Conservation (phyloP, 768 basidiomycete genomes). For the Cystofilobasidium bisporidii region DNA sequence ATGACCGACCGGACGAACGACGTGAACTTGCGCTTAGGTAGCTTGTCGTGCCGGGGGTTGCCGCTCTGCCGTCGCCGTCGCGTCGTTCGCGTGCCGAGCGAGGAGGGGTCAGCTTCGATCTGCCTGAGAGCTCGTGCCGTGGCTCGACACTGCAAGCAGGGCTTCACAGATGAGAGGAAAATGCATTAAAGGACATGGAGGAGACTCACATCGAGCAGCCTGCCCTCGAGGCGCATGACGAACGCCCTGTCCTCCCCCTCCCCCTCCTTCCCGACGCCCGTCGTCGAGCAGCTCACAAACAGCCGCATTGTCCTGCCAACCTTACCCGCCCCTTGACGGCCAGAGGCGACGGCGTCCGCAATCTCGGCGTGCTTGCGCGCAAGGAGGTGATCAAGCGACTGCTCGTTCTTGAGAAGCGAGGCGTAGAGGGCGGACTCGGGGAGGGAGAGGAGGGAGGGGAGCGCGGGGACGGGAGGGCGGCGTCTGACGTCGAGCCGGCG, state of each 20-base stretch:
- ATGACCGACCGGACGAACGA: constrained; percentile 73
- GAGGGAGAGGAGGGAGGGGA: constrained; percentile 16
- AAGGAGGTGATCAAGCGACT: constrained; percentile 90
- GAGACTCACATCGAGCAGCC: constrained; percentile 51
- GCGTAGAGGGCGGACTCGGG: constrained; percentile 54
- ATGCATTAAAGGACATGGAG: too few relatives aligned
- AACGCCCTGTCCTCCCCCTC: neutral
- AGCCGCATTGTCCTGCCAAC: constrained; percentile 70
- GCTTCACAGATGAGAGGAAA: too few relatives aligned
- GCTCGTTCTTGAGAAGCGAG: constrained; percentile 75
- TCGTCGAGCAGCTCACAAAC: constrained; percentile 52
- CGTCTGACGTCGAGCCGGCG: neutral
- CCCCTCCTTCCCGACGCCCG: neutral
- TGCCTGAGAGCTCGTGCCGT: too few relatives aligned
- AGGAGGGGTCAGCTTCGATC: neutral
- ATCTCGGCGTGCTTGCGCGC: constrained; percentile 81
- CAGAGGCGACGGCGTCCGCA: constrained; percentile 60
- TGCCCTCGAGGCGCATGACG: constrained; percentile 55
- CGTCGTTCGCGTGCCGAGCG: neutral
- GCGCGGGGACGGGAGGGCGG: constrained; percentile 10
- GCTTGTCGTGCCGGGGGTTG: constrained; percentile 38
- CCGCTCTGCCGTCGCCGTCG: constrained; percentile 31
- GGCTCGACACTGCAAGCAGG: too few relatives aligned
- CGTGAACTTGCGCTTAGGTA: constrained; percentile 62
- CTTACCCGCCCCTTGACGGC: constrained; percentile 50